A percentile compares a stretch with the other conserved stretches of the same genome.
phyloP scores from a whole-genome alignment of 2,329 filamentous ascomycete species.

The Pezicula neosporulosa region DNA sequence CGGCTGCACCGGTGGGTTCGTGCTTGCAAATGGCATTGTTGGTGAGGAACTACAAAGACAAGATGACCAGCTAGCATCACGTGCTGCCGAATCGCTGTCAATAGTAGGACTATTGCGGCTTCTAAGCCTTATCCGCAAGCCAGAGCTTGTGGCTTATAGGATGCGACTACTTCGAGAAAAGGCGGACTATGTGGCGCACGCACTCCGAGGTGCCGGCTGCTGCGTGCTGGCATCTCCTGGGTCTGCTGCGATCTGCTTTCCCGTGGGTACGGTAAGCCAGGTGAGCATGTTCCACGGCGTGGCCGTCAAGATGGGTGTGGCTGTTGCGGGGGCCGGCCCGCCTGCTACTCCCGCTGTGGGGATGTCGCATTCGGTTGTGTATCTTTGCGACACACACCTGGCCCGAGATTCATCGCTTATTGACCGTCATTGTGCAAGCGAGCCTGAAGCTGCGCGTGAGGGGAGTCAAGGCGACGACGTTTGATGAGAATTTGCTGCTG shows the following conservation, averaged over 20 bases:
- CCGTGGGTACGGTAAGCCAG: background rate
- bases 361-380: background rate
- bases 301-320: background rate
- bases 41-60: background rate
- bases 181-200: background rate
- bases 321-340: background rate
- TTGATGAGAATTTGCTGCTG: background rate
- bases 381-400: background rate
- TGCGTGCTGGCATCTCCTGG: background rate
- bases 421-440: background rate
- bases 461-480: background rate
- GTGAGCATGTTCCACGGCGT: background rate
- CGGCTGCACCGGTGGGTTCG: background rate
- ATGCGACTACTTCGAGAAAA: background rate
- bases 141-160: background rate
- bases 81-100: background rate
- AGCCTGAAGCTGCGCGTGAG: background rate
- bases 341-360: background rate
- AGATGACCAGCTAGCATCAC: background rate
- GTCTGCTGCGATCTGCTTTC: background rate
- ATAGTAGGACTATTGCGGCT: background rate
- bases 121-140: background rate
- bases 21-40: background rate
- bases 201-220: background rate
- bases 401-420: background rate